These are phyloP conservation scores for Elsinoe fawcettii DNA, from an alignment of 2,329 filamentous ascomycete species.

Conservation along the genomic window DNA sequence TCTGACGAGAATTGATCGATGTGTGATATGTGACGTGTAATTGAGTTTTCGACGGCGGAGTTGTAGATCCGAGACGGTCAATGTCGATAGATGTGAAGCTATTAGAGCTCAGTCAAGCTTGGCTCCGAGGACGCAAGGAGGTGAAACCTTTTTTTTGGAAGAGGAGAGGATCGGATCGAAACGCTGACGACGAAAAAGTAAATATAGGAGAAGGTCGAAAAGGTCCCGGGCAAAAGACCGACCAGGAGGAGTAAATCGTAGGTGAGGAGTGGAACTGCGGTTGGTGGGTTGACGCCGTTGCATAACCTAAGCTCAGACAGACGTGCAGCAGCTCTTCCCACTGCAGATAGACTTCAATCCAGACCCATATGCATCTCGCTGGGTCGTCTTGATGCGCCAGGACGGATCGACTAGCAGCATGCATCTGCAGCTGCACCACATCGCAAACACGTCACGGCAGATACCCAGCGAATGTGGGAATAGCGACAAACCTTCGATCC, in stretches of 20 bases:
- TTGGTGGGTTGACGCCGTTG: slow-evolving; percentile 3
- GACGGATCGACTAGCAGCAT: neutral
- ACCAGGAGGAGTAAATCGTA: neutral
- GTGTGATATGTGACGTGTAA: neutral
- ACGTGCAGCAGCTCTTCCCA: neutral
- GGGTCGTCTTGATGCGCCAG: neutral
- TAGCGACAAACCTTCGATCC: neutral
- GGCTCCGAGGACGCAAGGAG: slow-evolving; percentile 4
- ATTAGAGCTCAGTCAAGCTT: neutral
- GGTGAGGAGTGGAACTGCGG: neutral
- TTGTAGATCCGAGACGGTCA: neutral
- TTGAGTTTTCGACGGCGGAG: neutral
- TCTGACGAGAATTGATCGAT: slow-evolving; percentile 13
- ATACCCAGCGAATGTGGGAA: neutral
- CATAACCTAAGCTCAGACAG: neutral
- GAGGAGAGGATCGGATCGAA: slow-evolving; percentile 8
- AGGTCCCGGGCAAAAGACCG: neutral
- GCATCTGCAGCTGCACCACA: neutral
- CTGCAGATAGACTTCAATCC: neutral
- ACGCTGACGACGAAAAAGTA: slow-evolving; percentile 8
- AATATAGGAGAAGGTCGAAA: slow-evolving; percentile 1
- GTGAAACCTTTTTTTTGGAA: neutral
- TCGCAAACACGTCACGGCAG: neutral
- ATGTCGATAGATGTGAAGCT: neutral
- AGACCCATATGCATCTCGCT: slow-evolving; percentile 3